Base-by-base conservation (phyloP, 441 rosid species). In the Populus hybrid region DNA sequence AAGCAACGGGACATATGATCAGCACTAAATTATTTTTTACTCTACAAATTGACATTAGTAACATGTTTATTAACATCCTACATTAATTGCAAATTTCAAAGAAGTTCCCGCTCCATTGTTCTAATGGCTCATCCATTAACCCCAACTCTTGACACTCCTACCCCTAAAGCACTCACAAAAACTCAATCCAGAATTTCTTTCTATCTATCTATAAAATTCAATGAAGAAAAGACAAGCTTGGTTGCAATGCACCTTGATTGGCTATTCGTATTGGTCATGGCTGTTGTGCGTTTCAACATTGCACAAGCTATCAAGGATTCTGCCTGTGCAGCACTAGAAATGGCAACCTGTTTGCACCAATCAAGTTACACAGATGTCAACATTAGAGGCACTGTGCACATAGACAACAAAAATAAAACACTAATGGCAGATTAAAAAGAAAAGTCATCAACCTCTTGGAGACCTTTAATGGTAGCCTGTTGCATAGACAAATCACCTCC, bases 211-310 rank as follows among this genome's bases (percentile, higher is more conserved):
- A 8, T 9, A 70, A 24, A 67, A 53, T 14, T 18, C 36, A 7
- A 23, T 20, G 10, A 24, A 24, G 4, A 20, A 21, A 34, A 26
- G 6, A 30, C 40, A 28, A 9, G 46, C 21, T 50, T 32, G 69
- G 9, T 34, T 67, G 71, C 40, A 50, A 67, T 69, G 75, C 76
- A 95, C 99, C 99, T 93, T 38, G 98, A 93, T 71, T 92, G 97
- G 82, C 90, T 89, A 73, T 95, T 95, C 42, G 93, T 72, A 79
- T 92, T 93, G 18, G 99, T 93, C 87, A 80, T 88, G 50, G 97
- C 94, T 1, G 97, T 95, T 28, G 97, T 88, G 65, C 98, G 97
- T 83, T 88, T 93, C 84, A 92, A 77, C 89, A 93, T 87, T 64
- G 97, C 97, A 70, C 87, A 81, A 71, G 88, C 92, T 72, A 95